A percentile compares a stretch with the other conserved stretches of the same genome.
Conservation (phyloP, 805 yeast genomes). For the Kuraishia hungarica region DNA sequence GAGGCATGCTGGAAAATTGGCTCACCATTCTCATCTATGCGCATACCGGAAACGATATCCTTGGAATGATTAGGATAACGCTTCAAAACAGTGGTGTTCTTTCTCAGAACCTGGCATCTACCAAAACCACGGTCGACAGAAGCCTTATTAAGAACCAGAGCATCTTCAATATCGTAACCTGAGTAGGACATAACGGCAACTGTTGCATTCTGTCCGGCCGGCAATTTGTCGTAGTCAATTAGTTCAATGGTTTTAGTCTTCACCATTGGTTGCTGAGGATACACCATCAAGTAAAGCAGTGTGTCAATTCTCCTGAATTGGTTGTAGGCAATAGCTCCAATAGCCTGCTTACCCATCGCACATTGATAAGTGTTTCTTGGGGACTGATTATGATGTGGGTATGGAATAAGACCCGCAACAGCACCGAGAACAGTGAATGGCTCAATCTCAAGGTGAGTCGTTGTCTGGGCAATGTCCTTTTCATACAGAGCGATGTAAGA, state of each 20-base stretch:
- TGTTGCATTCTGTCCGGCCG: constrained; percentile 98
- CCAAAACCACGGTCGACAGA: constrained; percentile 96
- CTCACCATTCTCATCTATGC: constrained; percentile 71
- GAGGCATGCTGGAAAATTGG: constrained; percentile 84
- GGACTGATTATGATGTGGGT: constrained; percentile 88
- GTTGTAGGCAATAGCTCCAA: constrained; percentile 97
- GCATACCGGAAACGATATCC: constrained; percentile 87
- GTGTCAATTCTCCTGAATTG: constrained; percentile 96
- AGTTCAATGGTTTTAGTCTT: constrained; percentile 94
- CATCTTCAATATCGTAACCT: constrained; percentile 99
- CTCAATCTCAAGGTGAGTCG: constrained; percentile 92
- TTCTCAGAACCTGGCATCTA: constrained; percentile 90
- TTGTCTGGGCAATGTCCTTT: constrained; percentile 40
- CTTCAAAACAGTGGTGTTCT: constrained; percentile 83
- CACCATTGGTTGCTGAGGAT: constrained; percentile 99
- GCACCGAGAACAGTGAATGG: constrained; percentile 91
- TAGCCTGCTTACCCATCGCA: constrained; percentile 99
- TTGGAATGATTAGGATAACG: constrained; percentile 90
- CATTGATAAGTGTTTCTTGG: constrained; percentile 91
- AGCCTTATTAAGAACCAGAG: constrained; percentile 86
- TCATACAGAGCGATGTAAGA: constrained; percentile 89
- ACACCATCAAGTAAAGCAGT: constrained; percentile 88
- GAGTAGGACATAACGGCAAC: constrained; percentile 99
- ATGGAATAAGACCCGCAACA: constrained; percentile 87
- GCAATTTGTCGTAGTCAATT: constrained; percentile 90